Percentiles rank a stretch among this genome's conserved stretches.
Conservation (phyloP, 495 filamentous ascomycete species). For the Rostrohypoxylon terebratum region DNA sequence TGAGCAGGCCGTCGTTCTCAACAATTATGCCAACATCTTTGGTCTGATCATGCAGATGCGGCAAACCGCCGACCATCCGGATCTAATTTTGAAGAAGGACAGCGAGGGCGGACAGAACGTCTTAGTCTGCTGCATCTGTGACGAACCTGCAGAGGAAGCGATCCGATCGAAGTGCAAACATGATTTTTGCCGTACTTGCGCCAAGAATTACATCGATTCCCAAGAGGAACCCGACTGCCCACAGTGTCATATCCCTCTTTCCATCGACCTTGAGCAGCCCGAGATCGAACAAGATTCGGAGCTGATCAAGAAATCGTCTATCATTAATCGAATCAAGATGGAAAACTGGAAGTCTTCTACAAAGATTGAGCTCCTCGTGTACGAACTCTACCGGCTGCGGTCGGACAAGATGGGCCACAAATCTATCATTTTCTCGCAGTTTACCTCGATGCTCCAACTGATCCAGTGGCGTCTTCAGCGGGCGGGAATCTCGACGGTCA, state of each 20-base stretch:
- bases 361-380: constrained; percentile 95
- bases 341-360: constrained; percentile 96
- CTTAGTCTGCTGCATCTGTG: constrained; percentile 91
- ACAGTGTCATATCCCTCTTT: constrained; percentile 87
- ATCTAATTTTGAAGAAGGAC: constrained; percentile 90
- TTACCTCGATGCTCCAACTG: constrained; percentile 97
- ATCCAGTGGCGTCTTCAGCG: constrained; percentile 96
- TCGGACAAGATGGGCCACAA: constrained; percentile 92
- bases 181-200: constrained; percentile 93
- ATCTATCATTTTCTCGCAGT: constrained; percentile 96
- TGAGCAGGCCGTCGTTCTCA: constrained; percentile 90
- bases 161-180: constrained; percentile 92
- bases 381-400: constrained; percentile 88
- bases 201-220: constrained; percentile 82
- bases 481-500: constrained; percentile 96
- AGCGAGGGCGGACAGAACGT: constrained; percentile 88
- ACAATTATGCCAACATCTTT: constrained; percentile 93
- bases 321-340: constrained; percentile 98
- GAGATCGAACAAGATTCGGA: constrained; percentile 90
- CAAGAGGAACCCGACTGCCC: constrained; percentile 86
- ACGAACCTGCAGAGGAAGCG: constrained; percentile 93
- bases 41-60: constrained; percentile 98
- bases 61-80: constrained; percentile 94
- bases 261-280: constrained; percentile 92
- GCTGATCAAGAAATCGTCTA: constrained; percentile 88